Evolutionary conservation across 2,329 filamentous ascomycete species (phyloP).

Genomic region (Aspergillus awamori): DNA sequence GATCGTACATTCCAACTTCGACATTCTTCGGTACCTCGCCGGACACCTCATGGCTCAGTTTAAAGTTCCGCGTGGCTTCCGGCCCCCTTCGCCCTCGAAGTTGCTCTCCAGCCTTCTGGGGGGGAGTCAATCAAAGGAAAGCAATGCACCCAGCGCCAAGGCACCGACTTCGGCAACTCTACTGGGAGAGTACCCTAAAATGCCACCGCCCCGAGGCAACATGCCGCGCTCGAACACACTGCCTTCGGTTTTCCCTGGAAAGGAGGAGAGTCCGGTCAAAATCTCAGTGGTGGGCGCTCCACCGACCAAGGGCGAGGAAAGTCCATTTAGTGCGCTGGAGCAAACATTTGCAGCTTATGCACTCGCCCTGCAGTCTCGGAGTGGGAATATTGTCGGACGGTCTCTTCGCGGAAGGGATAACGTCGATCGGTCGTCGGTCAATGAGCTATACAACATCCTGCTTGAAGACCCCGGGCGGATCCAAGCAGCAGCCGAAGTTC

Average conservation of each 20-base stretch:
- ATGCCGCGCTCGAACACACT: conserved; percentile 48
- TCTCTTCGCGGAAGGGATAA: conserved; percentile 69
- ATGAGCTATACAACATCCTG: conserved; percentile 86
- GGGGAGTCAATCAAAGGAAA: conserved; percentile 48
- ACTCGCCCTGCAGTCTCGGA: conserved; percentile 78
- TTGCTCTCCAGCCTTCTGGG: conserved; percentile 81
- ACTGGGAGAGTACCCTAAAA: conserved; percentile 49
- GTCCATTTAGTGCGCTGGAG: conserved; percentile 73
- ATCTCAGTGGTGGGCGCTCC: conserved; percentile 58
- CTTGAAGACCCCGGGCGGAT: conserved; percentile 81
- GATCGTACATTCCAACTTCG: conserved; percentile 76
- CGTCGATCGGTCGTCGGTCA: conserved; percentile 78
- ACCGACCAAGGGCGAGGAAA: conserved; percentile 57
- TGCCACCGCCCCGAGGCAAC: conserved; percentile 42
- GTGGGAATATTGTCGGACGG: conserved; percentile 82
- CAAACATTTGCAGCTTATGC: conserved; percentile 84
- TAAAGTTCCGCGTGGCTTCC: conserved; percentile 62
- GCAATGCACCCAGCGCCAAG: conserved; percentile 36
- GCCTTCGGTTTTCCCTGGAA: conserved; percentile 51
- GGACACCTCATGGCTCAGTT: conserved; percentile 66
- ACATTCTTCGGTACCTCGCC: conserved; percentile 71
- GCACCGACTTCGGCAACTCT: conserved; percentile 39
- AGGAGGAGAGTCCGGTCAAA: conserved; percentile 38
- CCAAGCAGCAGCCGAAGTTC: conserved; percentile 72
- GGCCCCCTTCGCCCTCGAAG: conserved; percentile 86